These are phyloP conservation scores for Selaginella tamariscina DNA, from an alignment of 75 land plant species.

Conservation along the genomic window DNA sequence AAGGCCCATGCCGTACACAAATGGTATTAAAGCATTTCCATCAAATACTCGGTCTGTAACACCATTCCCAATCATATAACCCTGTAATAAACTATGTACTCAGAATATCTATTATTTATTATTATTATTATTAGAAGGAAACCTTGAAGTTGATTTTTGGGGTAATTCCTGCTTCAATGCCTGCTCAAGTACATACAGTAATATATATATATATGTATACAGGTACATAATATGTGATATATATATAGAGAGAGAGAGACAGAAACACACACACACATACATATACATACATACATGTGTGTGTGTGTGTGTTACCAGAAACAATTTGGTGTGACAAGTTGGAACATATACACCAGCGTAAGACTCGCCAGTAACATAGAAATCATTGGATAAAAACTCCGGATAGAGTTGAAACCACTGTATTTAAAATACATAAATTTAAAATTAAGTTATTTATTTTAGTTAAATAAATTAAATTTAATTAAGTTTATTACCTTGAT, in stretches of 20 bases:
- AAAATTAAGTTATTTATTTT: too few species aligned
- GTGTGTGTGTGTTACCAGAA: too few species aligned
- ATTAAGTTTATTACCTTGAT: conserved; percentile 67
- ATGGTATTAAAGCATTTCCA: conserved; percentile 82
- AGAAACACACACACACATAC: conserved; percentile 14
- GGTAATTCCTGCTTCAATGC: conserved; percentile 44
- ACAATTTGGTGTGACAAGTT: conserved; percentile 46
- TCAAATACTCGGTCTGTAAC: conserved; percentile 57
- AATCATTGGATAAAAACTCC: conserved; percentile 63
- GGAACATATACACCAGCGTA: conserved; percentile 92
- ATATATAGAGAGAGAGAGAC: neutral
- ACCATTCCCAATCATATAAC: conserved; percentile 89
- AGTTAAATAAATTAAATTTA: too few species aligned
- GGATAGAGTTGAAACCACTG: conserved; percentile 82
- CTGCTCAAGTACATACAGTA: conserved; percentile 23
- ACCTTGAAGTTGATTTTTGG: conserved; percentile 81
- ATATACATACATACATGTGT: too few species aligned
- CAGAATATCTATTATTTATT: neutral
- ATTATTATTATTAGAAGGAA: too few species aligned
- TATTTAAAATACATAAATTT: too few species aligned
- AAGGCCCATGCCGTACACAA: conserved; percentile 89
- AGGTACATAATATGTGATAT: neutral
- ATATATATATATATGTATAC: neutral
- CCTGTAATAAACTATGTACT: conserved; percentile 32
- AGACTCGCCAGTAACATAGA: conserved; percentile 81